These are phyloP conservation scores for Pseudogymnoascus sp. DNA, from an alignment of 2,329 filamentous ascomycete species.

Conservation along the genomic window DNA sequence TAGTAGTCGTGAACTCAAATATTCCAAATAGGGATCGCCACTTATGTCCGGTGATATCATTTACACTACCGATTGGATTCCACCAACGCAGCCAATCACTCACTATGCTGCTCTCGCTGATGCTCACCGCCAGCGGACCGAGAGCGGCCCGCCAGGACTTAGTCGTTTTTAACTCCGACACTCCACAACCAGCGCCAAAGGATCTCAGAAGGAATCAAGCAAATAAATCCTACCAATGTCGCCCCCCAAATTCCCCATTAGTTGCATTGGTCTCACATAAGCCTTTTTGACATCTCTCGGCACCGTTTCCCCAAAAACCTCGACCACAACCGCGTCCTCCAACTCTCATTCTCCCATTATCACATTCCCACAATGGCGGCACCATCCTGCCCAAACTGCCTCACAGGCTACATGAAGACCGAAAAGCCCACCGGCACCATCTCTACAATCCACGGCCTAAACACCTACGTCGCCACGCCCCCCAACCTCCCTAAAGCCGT, in stretches of 20 bases:
- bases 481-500: slow-evolving; percentile 30
- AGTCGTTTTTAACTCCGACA: neutral
- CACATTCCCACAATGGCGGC: slow-evolving; percentile 19
- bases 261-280: neutral
- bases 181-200: neutral
- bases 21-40: neutral
- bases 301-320: slow-evolving; percentile 7
- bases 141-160: neutral
- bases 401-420: slow-evolving; percentile 31
- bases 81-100: neutral
- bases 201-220: neutral
- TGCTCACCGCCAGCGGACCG: neutral
- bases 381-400: slow-evolving; percentile 18
- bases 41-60: too few relatives aligned
- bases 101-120: neutral
- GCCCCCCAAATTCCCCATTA: neutral
- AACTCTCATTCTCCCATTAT: slow-evolving; percentile 11
- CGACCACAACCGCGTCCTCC: neutral
- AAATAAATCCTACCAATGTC: neutral
- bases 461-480: slow-evolving; percentile 34
- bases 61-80: neutral
- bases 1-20: neutral
- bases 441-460: slow-evolving; percentile 34
- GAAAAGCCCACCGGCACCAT: slow-evolving; percentile 32
- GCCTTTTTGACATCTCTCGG: neutral